Percentiles rank a stretch among this genome's conserved stretches.
Evolutionary conservation across 2,329 filamentous ascomycete genomes (phyloP).

Genomic region (Ophiosphaerella herpotricha): DNA sequence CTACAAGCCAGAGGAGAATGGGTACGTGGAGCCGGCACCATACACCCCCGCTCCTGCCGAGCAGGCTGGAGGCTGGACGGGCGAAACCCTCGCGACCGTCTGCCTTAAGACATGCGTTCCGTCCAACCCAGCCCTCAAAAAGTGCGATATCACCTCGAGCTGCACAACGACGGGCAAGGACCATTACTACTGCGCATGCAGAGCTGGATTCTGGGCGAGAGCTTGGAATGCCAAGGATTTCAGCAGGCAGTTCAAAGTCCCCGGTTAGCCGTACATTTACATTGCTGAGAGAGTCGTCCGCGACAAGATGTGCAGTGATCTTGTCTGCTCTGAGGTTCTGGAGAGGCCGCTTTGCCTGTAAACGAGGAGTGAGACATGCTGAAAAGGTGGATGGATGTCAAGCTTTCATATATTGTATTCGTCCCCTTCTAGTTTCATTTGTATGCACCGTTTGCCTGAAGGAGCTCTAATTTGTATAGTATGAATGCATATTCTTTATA

Average conservation of each 20-base stretch:
- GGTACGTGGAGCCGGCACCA: neutral
- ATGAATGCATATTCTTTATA: constrained; percentile 11
- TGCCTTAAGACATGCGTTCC: constrained; percentile 33
- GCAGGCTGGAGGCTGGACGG: constrained; percentile 16
- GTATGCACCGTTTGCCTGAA: constrained; percentile 4
- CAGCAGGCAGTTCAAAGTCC: constrained; percentile 31
- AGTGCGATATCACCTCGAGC: constrained; percentile 30
- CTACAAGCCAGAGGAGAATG: neutral
- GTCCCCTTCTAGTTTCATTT: neutral
- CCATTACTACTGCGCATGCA: constrained; percentile 36
- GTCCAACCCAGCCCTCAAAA: constrained; percentile 26
- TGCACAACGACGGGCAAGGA: constrained; percentile 28
- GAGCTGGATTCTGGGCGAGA: constrained; percentile 29
- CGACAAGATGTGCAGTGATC: constrained; percentile 28
- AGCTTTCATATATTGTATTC: neutral
- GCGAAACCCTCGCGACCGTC: constrained; percentile 20
- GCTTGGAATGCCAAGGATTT: constrained; percentile 30
- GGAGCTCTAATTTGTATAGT: constrained; percentile 20
- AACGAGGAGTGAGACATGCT: neutral
- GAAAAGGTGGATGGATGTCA: neutral
- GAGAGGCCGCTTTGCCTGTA: constrained; percentile 25
- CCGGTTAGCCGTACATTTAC: constrained; percentile 33
- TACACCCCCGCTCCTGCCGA: neutral
- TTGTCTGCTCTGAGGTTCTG: constrained; percentile 27
- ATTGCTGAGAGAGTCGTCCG: constrained; percentile 22